Evolutionary conservation across 177 flowering plant genomes (phyloP), one percentile per base, ranked within the genome.

Genomic region (Vitis hybrid): DNA sequence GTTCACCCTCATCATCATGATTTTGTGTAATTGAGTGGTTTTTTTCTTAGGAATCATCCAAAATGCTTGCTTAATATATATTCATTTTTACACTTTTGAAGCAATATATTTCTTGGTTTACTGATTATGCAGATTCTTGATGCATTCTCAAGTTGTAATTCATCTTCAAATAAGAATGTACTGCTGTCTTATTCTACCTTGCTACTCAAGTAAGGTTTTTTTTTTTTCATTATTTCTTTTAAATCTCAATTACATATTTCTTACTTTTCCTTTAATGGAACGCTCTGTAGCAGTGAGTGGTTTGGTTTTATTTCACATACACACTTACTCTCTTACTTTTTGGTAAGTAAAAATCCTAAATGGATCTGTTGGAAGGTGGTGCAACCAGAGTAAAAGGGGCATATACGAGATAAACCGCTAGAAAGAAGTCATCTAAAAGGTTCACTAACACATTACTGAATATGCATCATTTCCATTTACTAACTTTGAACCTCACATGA

Each of bases 161-260:
- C 89, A 64, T 84, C 90, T 70, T 65, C 94, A 68, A 95, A 93
- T 74, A 95, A 89, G 85, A 87, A 89, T 75, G 67, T 95, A 34
- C 93, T 86, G 68, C 60, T 95, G 72, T 81, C 99, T 45, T 89
- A 86, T 78, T 84, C 99, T 11, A 95, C 94, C 32, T 69, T 93
- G 79, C 19, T 93, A 72, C 91, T 95, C 79, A 93, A 95, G 99
- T 95, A 80, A 85, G 98, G 78, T 17, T 60, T 55, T 18, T 18
- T 5, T 65, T 63, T 40, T 40, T 40, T 40, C 7, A 40, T 40
- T 40, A 40, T 40, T 40, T 40, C 48, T 6, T 40, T 40, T 40
- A 40, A 40, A 40, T 40, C 48, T 40, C 0, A 40, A 40, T 40
- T 7, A 7, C 9, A 40, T 40, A 40, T 7, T 40, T 40, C 48